Evolutionary conservation across 768 basidiomycete genomes (phyloP), one percentile per base, ranked within the genome.

Genomic region (Vararia minispora): DNA sequence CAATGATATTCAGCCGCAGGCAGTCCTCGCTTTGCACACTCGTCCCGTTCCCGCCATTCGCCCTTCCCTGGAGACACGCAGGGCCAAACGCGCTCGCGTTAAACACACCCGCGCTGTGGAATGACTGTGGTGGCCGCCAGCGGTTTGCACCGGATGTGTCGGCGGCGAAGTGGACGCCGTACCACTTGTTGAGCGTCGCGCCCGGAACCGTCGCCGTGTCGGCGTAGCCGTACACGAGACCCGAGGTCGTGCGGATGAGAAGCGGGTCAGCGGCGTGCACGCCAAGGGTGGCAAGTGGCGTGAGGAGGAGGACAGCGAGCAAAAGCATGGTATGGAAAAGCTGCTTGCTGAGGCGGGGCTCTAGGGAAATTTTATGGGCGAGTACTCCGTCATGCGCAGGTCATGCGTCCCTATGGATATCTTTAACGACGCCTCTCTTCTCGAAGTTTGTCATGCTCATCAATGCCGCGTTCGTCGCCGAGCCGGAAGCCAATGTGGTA

Each of bases 1-100:
- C 54, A 34, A 59, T 64, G 21, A 75, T 52, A 48, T 74, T 73
- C 32, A 74, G 43, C 6, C 53, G 63, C 30, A 74, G 52, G 42
- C 71, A 72, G 44, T 72, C 63, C 46, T 74, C 72, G 33, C 52
- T 54, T 30, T 54, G 52, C 24, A 48, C 46, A 2, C 38, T 33
- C 14, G 52, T 54, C 22, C 49, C 49, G 18, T 50, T 54, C 2
- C 46, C 47, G 7, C 46, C 51, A 36, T 49, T 30, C 12, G 47
- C 44, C 6, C 45, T 43, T 0, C 48, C 49, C 35, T 54, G 52
- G 34, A 54, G 45, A 30, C 52, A 54, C 10, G 52, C 51, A 12
- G 51, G 39, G 20, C 52, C 52, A 40, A 43, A 52, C 11, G 44
- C 51, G 1, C 41, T 48, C 25, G 48, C 48, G 27, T 54, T 43